Percentiles rank a stretch among this genome's conserved stretches.
Evolutionary conservation across 768 basidiomycete species (phyloP).

Genomic region (Pleurotus eryngii): DNA sequence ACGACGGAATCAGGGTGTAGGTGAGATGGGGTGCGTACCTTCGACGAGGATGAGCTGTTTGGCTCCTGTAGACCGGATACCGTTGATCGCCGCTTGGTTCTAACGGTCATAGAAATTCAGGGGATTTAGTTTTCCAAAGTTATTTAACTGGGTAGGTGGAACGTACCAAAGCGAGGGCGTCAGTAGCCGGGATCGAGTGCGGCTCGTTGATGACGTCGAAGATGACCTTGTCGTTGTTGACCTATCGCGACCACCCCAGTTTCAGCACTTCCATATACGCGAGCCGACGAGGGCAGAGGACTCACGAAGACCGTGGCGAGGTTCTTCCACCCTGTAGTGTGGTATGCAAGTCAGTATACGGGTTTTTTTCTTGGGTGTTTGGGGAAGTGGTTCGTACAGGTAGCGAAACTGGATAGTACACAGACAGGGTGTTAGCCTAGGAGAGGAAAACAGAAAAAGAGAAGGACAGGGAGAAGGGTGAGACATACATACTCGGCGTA

Average conservation of each 20-base stretch:
- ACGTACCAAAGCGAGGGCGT: constrained; percentile 46
- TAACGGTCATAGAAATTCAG: constrained; percentile 13
- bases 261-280: not conserved
- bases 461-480: not conserved
- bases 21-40: constrained; percentile 13
- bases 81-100: constrained; percentile 67
- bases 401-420: not conserved
- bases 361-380: not conserved
- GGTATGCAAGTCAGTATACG: not conserved
- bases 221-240: constrained; percentile 49
- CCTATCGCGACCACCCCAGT: constrained; percentile 18
- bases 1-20: no score
- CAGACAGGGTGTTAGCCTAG: not conserved
- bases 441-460: no score
- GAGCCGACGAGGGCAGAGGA: not conserved
- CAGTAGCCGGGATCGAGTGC: constrained; percentile 49
- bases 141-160: no score
- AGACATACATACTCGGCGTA: constrained; percentile 40
- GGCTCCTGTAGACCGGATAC: constrained; percentile 60
- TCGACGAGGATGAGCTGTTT: constrained; percentile 55
- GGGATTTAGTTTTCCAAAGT: not conserved
- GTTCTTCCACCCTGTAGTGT: constrained; percentile 49
- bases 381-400: not conserved
- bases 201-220: constrained; percentile 73
- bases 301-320: constrained; percentile 52